These are phyloP conservation scores for Phytophthora sojae DNA, from an alignment of 352 stramenopile genomes.

Conservation along the genomic window DNA sequence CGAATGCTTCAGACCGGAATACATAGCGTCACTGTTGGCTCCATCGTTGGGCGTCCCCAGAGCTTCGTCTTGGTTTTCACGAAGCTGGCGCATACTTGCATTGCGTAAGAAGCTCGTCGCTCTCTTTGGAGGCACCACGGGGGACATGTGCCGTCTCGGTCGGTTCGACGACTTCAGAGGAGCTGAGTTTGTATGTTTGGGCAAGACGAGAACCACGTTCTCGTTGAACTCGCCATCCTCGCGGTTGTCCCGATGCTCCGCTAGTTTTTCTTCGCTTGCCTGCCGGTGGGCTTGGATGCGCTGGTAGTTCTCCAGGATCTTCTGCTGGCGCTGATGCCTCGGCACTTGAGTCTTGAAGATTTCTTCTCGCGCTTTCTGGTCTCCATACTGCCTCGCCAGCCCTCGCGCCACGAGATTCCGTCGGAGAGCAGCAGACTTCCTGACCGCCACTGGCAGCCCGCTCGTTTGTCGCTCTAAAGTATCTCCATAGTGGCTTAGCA, in stretches of 20 bases:
- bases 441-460: background rate
- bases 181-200: conserved; percentile 22
- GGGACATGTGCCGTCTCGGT: conserved; percentile 13
- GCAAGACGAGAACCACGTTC: conserved; percentile 28
- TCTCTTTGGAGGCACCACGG: conserved; percentile 26
- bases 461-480: background rate
- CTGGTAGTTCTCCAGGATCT: conserved; percentile 42
- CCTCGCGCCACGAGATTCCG: conserved; percentile 44
- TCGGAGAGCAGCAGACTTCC: conserved; percentile 31
- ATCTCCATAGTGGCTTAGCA: conserved; percentile 32
- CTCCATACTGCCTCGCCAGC: conserved; percentile 38
- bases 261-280: background rate
- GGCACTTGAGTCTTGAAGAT: conserved; percentile 31
- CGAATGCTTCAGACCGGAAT: conserved; percentile 10
- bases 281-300: conserved; percentile 14
- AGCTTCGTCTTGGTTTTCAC: conserved; percentile 27
- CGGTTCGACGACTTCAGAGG: conserved; percentile 6
- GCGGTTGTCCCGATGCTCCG: conserved; percentile 19
- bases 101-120: conserved; percentile 28
- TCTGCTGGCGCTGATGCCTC: conserved; percentile 35
- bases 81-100: conserved; percentile 27
- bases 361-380: conserved; percentile 40
- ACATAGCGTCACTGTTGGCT: background rate
- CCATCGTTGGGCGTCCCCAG: background rate
- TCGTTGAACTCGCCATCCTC: conserved; percentile 19